These are phyloP conservation scores for Ogataea parapolymorpha DNA, from an alignment of 805 yeast genomes.

Conservation along the genomic window DNA sequence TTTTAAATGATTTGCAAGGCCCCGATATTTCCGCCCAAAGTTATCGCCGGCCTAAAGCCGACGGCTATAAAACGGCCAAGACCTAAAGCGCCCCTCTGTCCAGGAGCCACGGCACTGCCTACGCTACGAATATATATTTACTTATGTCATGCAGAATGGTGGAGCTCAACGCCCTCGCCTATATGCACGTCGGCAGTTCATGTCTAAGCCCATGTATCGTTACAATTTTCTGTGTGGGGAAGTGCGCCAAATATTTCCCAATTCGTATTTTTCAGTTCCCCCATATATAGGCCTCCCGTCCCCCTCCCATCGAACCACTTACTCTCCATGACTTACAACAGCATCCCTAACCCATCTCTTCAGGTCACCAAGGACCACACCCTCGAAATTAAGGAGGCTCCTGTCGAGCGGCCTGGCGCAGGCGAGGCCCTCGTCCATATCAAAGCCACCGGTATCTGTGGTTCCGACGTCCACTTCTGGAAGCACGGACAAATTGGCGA, in stretches of 20 bases:
- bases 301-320: neutral
- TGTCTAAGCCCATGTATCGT: neutral
- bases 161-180: neutral
- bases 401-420: slow-evolving; percentile 28
- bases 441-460: slow-evolving; percentile 70
- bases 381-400: slow-evolving; percentile 19
- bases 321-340: slow-evolving; percentile 3
- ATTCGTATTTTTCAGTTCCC: neutral
- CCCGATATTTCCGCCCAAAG: neutral
- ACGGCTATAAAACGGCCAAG: too few relatives aligned
- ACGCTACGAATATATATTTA: neutral
- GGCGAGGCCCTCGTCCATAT: slow-evolving; percentile 53
- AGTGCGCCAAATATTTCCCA: slow-evolving; percentile 5
- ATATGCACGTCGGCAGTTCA: too few relatives aligned
- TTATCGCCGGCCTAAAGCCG: neutral
- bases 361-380: slow-evolving; percentile 21
- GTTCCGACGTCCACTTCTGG: slow-evolving; percentile 70
- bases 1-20: neutral
- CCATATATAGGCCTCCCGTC: neutral
- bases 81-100: neutral
- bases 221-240: slow-evolving; percentile 1
- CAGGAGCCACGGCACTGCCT: neutral
- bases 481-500: slow-evolving; percentile 63
- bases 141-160: neutral
- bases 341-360: slow-evolving; percentile 20